A percentile compares a stretch with the other conserved stretches of the same genome.
Evolutionary conservation across 2,329 filamentous ascomycete genomes (phyloP).

Genomic region (Epichloe sp.): DNA sequence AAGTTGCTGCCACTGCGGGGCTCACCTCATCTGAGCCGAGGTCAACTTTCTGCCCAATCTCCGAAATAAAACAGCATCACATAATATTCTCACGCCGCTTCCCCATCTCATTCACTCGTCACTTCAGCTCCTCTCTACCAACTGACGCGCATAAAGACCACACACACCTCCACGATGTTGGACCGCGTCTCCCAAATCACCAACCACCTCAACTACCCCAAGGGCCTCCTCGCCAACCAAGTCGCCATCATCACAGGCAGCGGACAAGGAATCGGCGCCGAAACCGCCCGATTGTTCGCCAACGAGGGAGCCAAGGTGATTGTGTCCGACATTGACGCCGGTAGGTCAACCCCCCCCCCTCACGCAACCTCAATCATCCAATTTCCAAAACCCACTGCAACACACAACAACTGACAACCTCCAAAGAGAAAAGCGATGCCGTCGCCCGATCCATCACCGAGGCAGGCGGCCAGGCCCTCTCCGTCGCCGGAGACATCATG

Average conservation of each 20-base stretch:
- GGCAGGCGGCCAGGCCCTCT: slow-evolving; percentile 53
- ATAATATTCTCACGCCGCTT: background rate
- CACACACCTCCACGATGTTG: slow-evolving; percentile 23
- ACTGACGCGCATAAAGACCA: too few relatives aligned
- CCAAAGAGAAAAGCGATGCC: slow-evolving; percentile 43
- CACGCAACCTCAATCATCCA: background rate
- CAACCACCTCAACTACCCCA: slow-evolving; percentile 69
- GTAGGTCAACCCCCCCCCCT: slow-evolving; percentile 26
- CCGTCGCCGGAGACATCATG: slow-evolving; percentile 65
- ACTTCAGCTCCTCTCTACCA: background rate
- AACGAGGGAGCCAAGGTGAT: slow-evolving; percentile 81
- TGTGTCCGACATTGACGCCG: slow-evolving; percentile 67
- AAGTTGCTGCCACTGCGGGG: background rate
- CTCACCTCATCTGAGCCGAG: background rate
- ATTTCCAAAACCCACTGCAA: too few relatives aligned
- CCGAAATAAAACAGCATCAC: background rate
- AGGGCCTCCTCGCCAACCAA: slow-evolving; percentile 65
- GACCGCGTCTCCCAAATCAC: slow-evolving; percentile 59
- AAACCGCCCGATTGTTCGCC: slow-evolving; percentile 68
- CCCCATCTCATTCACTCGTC: background rate
- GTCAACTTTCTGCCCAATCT: background rate
- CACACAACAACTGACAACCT: background rate
- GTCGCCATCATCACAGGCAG: slow-evolving; percentile 79
- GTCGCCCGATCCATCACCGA: slow-evolving; percentile 59
- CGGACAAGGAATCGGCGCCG: slow-evolving; percentile 79